Conservation (phyloP, 352 stramenopile species). For the Globisporangium barbulae region DNA sequence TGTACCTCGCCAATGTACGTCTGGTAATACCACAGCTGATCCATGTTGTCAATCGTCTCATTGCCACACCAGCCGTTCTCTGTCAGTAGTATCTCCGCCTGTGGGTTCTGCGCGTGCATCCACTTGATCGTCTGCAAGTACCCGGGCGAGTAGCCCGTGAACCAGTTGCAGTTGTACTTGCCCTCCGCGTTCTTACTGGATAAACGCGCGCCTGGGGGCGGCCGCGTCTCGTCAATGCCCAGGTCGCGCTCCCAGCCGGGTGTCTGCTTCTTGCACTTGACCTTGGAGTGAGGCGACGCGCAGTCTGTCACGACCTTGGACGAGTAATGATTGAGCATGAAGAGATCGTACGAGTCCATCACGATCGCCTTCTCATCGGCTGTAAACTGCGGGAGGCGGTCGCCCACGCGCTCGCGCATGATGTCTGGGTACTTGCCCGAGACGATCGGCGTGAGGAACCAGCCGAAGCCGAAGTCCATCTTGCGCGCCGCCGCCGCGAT, state of each 20-base stretch:
- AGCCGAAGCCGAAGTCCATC: constrained; percentile 89
- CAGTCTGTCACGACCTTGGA: constrained; percentile 58
- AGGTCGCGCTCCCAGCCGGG: constrained; percentile 43
- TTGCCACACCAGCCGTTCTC: constrained; percentile 59
- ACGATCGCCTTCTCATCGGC: constrained; percentile 60
- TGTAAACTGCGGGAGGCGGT: constrained; percentile 88
- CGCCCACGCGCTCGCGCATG: constrained; percentile 82
- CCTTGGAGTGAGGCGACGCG: constrained; percentile 30
- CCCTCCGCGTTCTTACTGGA: constrained; percentile 32
- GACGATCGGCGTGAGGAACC: constrained; percentile 90
- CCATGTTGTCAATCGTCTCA: constrained; percentile 38
- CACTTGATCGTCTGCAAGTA: constrained; percentile 44
- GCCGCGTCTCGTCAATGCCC: constrained; percentile 46
- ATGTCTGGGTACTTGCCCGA: constrained; percentile 88
- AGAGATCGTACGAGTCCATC: constrained; percentile 88
- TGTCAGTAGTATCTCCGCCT: constrained; percentile 38
- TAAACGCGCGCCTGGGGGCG: constrained; percentile 51
- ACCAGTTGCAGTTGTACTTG: constrained; percentile 40
- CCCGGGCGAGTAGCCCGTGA: constrained; percentile 38
- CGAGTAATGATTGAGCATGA: constrained; percentile 95
- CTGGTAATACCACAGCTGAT: constrained; percentile 52
- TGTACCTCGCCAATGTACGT: constrained; percentile 46
- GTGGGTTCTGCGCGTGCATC: constrained; percentile 32
- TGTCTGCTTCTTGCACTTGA: constrained; percentile 29
- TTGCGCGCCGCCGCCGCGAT: constrained; percentile 68